Evolutionary conservation across 495 filamentous ascomycete genomes (phyloP).

Genomic region (Penicillium paradoxum): DNA sequence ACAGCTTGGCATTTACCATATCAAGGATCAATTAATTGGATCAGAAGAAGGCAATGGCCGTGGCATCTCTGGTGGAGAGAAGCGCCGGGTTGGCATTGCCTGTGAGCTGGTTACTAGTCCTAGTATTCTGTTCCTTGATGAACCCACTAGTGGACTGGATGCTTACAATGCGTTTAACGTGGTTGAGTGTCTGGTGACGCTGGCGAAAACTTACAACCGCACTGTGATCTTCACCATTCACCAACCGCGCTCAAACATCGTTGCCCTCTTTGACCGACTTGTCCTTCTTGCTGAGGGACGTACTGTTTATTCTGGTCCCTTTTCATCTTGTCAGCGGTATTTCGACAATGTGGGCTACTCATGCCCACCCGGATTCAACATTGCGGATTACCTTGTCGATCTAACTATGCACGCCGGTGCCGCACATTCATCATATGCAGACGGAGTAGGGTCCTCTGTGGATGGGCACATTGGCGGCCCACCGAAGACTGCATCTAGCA

Average conservation of each 20-base stretch:
- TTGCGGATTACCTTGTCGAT: conserved; percentile 95
- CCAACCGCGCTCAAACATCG: conserved; percentile 98
- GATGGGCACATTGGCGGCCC: conserved; percentile 41
- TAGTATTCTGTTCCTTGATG: conserved; percentile 94
- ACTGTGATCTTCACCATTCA: conserved; percentile 99
- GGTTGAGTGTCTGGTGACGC: conserved; percentile 88
- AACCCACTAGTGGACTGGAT: conserved; percentile 93
- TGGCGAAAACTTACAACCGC: conserved; percentile 92
- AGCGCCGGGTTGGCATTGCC: conserved; percentile 91
- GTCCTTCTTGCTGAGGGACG: conserved; percentile 85
- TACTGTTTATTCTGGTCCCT: conserved; percentile 88
- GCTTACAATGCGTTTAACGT: conserved; percentile 97
- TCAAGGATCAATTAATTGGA: conserved; percentile 92
- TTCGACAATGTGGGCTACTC: conserved; percentile 87
- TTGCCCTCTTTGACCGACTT: conserved; percentile 93
- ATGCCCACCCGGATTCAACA: conserved; percentile 96
- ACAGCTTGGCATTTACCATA: conserved; percentile 88
- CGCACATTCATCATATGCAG: conserved; percentile 49
- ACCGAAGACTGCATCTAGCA: conserved; percentile 74
- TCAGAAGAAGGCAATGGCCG: conserved; percentile 93
- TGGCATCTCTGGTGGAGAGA: conserved; percentile 95
- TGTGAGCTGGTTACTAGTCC: conserved; percentile 97
- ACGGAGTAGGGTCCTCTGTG: conserved; percentile 48
- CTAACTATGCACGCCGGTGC: conserved; percentile 90
- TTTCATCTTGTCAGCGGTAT: conserved; percentile 84